Conservation (phyloP, 2,329 filamentous ascomycete species). For the Xylaria sp. region DNA sequence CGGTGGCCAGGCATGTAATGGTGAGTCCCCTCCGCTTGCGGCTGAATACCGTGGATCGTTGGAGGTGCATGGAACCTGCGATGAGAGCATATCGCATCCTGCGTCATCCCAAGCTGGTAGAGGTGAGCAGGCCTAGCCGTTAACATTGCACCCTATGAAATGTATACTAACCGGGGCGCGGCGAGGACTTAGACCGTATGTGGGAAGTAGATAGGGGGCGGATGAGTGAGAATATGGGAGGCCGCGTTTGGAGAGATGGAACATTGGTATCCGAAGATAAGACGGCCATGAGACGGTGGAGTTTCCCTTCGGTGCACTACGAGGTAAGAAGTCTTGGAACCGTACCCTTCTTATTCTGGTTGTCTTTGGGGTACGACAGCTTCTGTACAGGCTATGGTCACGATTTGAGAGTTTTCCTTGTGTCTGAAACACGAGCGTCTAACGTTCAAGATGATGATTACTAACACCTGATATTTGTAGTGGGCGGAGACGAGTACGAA, state of each 20-base stretch:
- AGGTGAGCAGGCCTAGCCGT: slow-evolving; percentile 12
- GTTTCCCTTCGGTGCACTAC: slow-evolving; percentile 34
- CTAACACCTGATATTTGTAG: slow-evolving; percentile 1
- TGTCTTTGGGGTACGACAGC: neutral
- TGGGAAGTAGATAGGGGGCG: neutral
- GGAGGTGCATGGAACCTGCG: neutral
- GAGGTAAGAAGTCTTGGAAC: neutral
- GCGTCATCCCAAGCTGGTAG: neutral
- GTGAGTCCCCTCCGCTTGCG: neutral
- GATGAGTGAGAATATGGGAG: neutral
- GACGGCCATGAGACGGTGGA: slow-evolving; percentile 20
- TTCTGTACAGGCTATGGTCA: neutral
- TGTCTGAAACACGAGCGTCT: neutral
- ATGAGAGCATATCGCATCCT: neutral
- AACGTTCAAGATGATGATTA: neutral
- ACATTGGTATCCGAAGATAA: neutral
- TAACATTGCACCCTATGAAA: neutral
- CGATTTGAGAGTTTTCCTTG: neutral
- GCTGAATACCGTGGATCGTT: neutral
- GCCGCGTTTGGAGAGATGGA: neutral
- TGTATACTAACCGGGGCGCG: neutral
- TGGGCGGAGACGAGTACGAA: slow-evolving; percentile 11
- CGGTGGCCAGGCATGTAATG: neutral
- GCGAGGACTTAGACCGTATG: neutral
- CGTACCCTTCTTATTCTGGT: neutral